Evolutionary conservation across 108 stramenopile species (phyloP), one percentile per base, ranked within the genome.

Genomic region (Skeletonema potamos): DNA sequence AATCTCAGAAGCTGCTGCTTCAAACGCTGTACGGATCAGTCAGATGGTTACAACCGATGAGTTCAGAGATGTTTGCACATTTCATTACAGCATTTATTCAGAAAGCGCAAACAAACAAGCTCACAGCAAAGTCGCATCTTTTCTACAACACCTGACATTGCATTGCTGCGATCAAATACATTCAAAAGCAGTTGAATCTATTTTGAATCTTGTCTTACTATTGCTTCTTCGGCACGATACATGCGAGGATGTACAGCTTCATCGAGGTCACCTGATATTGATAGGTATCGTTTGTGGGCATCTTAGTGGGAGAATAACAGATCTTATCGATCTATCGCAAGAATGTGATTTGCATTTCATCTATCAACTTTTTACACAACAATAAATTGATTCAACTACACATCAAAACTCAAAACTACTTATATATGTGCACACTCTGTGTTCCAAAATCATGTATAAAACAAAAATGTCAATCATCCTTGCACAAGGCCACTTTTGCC

Each of bases 201-300:
- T 79, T 29, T 69, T 79, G 33, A 79, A 79, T 54, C 59, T 79
- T n/a, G 36, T 79, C 46, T 41, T 79, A 30, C 27, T 79, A 13
- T 62, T 79, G 4, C 62, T 79, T 34, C 78, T 79, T 22, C 78
- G 72, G 29, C 57, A 69, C 54, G 72, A 79, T 54, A 48, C 58
- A 37, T 79, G 72, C 13, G 48, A 66, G 29, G 78, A 79, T 56
- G 72, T 79, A 17, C 59, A 68, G 12, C 58, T 54, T 26, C 32
- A 37, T 13, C 56, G 71, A 39, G 44, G 72, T 58, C 62, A 55
- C 26, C 28, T 73, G 44, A 46, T 73, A 3, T 15, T 73, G 11
- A 55, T 72, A 22, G 72, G 78, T 26, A 64, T 73, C 62, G 72
- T 79, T 33, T 46, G 56, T 24, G 71, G 78, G 32, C 78, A 79